Conservation (phyloP, 148 eudicot species). For the Cornus controversa region DNA sequence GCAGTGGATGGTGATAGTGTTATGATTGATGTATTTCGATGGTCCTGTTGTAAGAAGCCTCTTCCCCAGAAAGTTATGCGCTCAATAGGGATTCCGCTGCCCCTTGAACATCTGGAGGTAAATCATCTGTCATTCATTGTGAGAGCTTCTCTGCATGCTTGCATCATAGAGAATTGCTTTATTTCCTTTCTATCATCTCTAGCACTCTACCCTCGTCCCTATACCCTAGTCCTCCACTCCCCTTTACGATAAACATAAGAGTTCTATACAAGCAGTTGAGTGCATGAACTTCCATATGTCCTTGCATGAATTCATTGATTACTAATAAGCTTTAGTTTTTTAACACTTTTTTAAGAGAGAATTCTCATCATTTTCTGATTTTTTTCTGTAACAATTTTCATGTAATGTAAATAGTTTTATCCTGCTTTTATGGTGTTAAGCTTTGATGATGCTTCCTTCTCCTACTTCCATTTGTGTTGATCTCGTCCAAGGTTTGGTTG, state of each 20-base stretch:
- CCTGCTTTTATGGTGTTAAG: no score
- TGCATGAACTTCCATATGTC: no score
- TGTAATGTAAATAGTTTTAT: background rate
- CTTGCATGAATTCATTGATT: no score
- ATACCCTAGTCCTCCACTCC: no score
- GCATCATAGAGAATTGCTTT: background rate
- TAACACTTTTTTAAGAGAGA: no score
- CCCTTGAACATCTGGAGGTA: constrained; percentile 88
- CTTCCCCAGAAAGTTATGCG: constrained; percentile 76
- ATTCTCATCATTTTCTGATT: background rate
- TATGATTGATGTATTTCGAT: constrained; percentile 73
- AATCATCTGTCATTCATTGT: constrained; percentile 5
- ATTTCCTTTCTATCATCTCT: background rate
- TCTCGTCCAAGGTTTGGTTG: background rate
- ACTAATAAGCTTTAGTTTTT: no score
- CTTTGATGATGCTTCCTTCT: background rate
- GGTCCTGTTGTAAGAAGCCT: constrained; percentile 85
- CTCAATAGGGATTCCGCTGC: constrained; percentile 79
- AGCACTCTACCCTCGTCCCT: background rate
- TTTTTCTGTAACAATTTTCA: background rate
- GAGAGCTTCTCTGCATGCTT: background rate
- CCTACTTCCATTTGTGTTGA: background rate
- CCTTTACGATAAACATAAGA: no score
- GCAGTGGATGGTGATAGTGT: constrained; percentile 45
- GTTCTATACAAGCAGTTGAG: background rate